phyloP scores from a whole-genome alignment of 2,329 filamentous ascomycete genomes.

The Claviceps sorghi region DNA sequence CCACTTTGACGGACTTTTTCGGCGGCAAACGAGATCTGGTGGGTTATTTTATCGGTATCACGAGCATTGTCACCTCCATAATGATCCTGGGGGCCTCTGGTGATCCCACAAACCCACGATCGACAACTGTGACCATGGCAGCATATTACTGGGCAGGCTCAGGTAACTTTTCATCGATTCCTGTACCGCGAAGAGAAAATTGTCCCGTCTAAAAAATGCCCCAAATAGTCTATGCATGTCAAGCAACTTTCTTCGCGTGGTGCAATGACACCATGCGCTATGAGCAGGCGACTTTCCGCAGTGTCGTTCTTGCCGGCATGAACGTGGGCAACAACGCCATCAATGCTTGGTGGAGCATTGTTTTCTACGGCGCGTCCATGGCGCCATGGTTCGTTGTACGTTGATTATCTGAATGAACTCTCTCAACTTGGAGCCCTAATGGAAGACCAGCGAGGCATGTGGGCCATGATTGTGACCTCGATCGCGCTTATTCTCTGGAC shows the following conservation, averaged over 20 bases:
- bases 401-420: slow-evolving; percentile 2
- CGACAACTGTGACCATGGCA: slow-evolving; percentile 41
- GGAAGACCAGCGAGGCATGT: slow-evolving; percentile 46
- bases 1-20: slow-evolving; percentile 50
- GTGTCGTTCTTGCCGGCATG: slow-evolving; percentile 58
- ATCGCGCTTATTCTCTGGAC: slow-evolving; percentile 48
- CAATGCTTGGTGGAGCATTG: slow-evolving; percentile 59
- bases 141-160: slow-evolving; percentile 58
- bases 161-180: neutral
- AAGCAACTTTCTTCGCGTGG: slow-evolving; percentile 64
- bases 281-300: slow-evolving; percentile 47
- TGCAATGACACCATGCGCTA: slow-evolving; percentile 55
- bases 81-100: slow-evolving; percentile 43
- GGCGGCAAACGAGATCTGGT: slow-evolving; percentile 50
- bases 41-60: slow-evolving; percentile 52
- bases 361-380: slow-evolving; percentile 54
- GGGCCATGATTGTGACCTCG: slow-evolving; percentile 53
- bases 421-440: neutral
- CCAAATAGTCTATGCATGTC: slow-evolving; percentile 47
- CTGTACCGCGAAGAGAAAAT: too few species aligned
- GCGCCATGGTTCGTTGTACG: slow-evolving; percentile 51
- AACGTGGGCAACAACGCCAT: slow-evolving; percentile 53
- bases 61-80: slow-evolving; percentile 44
- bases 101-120: slow-evolving; percentile 21
- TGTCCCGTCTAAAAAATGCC: too few species aligned